A percentile compares a stretch with the other conserved stretches of the same genome.
These are phyloP conservation scores for Lizanozyma gosingica DNA, from an alignment of 1,139 yeast species.

Conservation along the genomic window DNA sequence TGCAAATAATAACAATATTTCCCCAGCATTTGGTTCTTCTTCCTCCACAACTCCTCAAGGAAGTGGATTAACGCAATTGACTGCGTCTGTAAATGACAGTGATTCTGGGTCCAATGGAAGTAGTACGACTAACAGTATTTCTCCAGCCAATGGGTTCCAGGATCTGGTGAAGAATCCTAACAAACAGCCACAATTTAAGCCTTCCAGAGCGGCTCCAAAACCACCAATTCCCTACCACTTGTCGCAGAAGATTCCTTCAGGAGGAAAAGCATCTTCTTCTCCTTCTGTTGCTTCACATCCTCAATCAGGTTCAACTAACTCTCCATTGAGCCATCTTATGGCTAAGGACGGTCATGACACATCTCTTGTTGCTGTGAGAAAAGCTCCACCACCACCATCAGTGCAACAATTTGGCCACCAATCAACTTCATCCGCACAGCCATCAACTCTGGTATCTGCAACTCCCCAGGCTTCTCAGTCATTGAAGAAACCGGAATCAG, in stretches of 20 bases:
- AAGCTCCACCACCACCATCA: conserved; percentile 50
- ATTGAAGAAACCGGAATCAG: neutral
- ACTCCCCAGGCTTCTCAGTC: neutral
- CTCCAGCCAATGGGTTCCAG: conserved; percentile 10
- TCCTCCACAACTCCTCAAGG: neutral
- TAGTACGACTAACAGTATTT: too few species aligned
- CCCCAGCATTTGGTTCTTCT: neutral
- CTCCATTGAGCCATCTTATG: conserved; percentile 29
- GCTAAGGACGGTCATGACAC: conserved; percentile 8
- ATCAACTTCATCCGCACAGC: neutral
- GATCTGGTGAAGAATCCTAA: conserved; percentile 3
- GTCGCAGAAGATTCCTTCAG: conserved; percentile 15
- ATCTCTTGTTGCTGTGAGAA: conserved; percentile 37
- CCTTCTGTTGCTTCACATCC: neutral
- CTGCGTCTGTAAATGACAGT: neutral
- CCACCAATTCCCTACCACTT: conserved; percentile 37
- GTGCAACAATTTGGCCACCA: neutral
- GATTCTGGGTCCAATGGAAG: neutral
- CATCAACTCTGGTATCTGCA: neutral
- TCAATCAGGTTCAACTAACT: conserved; percentile 5
- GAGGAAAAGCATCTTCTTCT: too few species aligned
- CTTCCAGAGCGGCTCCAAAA: conserved; percentile 35
- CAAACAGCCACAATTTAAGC: conserved; percentile 17
- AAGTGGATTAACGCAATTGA: neutral
- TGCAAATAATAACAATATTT: neutral